These are phyloP conservation scores for Thelonectria olida DNA, from an alignment of 2,329 filamentous ascomycete species.

Conservation along the genomic window DNA sequence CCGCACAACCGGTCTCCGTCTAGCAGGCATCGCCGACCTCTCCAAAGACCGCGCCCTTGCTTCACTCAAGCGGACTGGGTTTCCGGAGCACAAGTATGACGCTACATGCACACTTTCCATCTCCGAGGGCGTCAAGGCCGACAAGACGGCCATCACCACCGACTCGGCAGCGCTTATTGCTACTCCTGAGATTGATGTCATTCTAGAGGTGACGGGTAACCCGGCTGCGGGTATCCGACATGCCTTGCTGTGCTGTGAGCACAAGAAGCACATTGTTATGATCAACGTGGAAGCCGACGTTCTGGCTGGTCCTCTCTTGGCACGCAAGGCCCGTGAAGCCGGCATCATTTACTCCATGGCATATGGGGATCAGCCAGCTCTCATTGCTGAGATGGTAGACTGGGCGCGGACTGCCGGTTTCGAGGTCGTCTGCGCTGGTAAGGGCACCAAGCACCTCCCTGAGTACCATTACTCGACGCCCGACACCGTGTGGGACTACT, in stretches of 20 bases:
- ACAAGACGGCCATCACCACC: conserved; percentile 53
- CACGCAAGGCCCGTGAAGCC: conserved; percentile 52
- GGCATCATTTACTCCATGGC: conserved; percentile 59
- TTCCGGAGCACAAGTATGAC: conserved; percentile 50
- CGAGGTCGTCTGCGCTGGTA: conserved; percentile 54
- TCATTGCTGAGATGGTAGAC: conserved; percentile 44
- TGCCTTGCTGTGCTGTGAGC: conserved; percentile 54
- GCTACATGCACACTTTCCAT: conserved; percentile 44
- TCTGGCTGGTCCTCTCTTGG: conserved; percentile 52
- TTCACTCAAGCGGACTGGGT: conserved; percentile 52
- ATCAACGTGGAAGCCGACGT: conserved; percentile 58
- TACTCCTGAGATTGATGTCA: conserved; percentile 53
- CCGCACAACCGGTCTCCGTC: conserved; percentile 51
- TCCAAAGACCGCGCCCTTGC: conserved; percentile 50
- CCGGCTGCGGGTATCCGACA: conserved; percentile 54
- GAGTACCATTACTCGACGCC: conserved; percentile 56
- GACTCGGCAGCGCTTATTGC: conserved; percentile 53
- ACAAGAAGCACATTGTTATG: conserved; percentile 60
- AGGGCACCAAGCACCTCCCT: conserved; percentile 57
- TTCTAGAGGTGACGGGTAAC: conserved; percentile 55
- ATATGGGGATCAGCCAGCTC: conserved; percentile 55
- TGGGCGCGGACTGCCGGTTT: conserved; percentile 53
- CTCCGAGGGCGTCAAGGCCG: conserved; percentile 50
- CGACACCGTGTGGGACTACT: conserved; percentile 56
- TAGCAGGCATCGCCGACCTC: conserved; percentile 55